Evolutionary conservation across 805 yeast species (phyloP), one percentile per base, ranked within the genome.

Genomic region (Blastobotrys chiropterorum): DNA sequence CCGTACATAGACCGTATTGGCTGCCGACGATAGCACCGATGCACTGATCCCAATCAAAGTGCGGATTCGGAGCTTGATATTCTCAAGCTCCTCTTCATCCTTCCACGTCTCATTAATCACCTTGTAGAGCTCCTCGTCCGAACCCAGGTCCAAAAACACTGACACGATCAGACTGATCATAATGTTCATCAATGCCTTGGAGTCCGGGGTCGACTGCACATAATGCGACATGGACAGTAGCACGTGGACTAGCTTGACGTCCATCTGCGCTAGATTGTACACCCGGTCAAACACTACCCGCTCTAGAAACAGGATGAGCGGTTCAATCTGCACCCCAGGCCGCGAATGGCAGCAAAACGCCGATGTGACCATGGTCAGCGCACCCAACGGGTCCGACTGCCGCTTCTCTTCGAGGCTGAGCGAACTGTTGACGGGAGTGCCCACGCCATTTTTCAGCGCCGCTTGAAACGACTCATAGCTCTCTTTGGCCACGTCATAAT

Each of bases 261-360:
- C 11, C 30, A n/a, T 15, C 21, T 46, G 30, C 21, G 26, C 26
- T 17, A 16, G 38, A 17, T 31, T 38, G 15, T 31, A 13, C 15
- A 15, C 13, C n/a, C 48, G 48, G 22, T 46, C 48, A 14, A 11
- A 8, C 2, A 46, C 2, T 13, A 16, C 11, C 20, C 42, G 14
- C 30, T 46, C 48, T 3, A 46, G n/a, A n/a, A 31, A 46, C 31
- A 17, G n/a, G 8, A 46, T 22, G 30, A 46, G 26, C 21, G 19
- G 41, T 3, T 7, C 48, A 2, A 20, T 34, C 11, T 26, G 5
- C 34, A 26, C 34, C 34, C 34, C 34, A 11, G 34, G 34, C 11
- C 34, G 34, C 34, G 34, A 26, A 26, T 26, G 34, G 34, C 34
- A 26, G 34, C 34, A 26, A 26, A 26, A 26, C 34, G 34, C 34